Evolutionary conservation across 2,329 filamentous ascomycete species (phyloP), one percentile per base, ranked within the genome.

Genomic region (Huntiella decipiens): DNA sequence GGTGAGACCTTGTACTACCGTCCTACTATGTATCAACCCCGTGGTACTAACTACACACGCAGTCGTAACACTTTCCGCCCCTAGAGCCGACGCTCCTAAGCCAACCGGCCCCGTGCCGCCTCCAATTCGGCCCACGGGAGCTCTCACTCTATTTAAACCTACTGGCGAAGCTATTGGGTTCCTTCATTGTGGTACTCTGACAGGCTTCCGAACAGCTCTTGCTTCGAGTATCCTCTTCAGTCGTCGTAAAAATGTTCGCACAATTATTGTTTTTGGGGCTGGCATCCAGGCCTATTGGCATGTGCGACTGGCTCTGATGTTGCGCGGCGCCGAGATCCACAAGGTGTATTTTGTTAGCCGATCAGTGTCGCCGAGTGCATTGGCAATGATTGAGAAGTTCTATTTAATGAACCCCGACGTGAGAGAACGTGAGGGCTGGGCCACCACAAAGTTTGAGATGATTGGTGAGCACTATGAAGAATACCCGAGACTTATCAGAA

Each of bases 271-370:
- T 45, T 96, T 95, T 58, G 88, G 88, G 17, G 79, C 81, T 32
- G 88, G 88, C 39, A 77, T 80, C 54, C 87, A 95, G 64, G 88
- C 88, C 10, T 93, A 88, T 64, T 96, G 87, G 87, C 88, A 95
- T 58, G 75, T 93, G 38, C 79, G 86, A 1, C 71, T 96, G 4
- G 79, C 87, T 0, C 69, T 96, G 8, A 69, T 88, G 52, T 68
- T 91, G 43, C 79, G 71, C 16, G 74, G 74, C 1, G 46, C 64
- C 39, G 82, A 84, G 15, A 79, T 94, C 54, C 77, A 79, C 54
- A 74, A 80, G 49, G 72, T 95, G 41, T 79, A 88, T 61, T 79
- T 95, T 55, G 78, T 94, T 57, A 92, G 87, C 56, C 77, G 82
- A 32, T 67, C 69, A 45, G 83, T 82, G 56, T 70, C 66, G 45